phyloP scores from a whole-genome alignment of 345 rosid species.

The Populus nigra region DNA sequence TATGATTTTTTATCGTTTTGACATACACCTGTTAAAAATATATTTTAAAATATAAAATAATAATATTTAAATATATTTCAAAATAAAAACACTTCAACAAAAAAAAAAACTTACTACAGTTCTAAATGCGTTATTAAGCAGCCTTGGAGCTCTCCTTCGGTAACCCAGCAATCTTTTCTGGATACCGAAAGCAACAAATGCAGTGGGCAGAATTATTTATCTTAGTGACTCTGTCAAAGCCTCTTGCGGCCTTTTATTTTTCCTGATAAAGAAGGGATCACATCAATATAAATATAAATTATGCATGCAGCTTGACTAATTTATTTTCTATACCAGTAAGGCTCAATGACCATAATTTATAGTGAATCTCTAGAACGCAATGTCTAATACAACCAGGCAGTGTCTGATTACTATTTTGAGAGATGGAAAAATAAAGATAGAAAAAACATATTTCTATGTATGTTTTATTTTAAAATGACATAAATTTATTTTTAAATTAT shows the following conservation, averaged over 20 bases:
- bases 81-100: too few species aligned
- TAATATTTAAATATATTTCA: too few species aligned
- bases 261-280: not conserved
- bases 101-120: too few species aligned
- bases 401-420: too few species aligned
- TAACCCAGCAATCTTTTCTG: not conserved
- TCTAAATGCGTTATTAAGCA: too few species aligned
- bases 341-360: not conserved
- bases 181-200: not conserved
- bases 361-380: not conserved
- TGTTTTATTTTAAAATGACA: too few species aligned
- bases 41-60: too few species aligned
- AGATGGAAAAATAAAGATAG: too few species aligned
- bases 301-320: not conserved
- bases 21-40: rapidly evolving
- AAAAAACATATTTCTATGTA: too few species aligned
- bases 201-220: not conserved
- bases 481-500: too few species aligned
- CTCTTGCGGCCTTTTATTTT: not conserved
- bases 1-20: too few species aligned
- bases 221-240: not conserved
- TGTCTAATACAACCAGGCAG: too few species aligned
- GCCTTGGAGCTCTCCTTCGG: not conserved
- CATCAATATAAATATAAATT: not conserved
- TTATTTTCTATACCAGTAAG: not conserved